Base-by-base conservation (phyloP, 2,329 filamentous ascomycete genomes). In the Penicillium sp. region DNA sequence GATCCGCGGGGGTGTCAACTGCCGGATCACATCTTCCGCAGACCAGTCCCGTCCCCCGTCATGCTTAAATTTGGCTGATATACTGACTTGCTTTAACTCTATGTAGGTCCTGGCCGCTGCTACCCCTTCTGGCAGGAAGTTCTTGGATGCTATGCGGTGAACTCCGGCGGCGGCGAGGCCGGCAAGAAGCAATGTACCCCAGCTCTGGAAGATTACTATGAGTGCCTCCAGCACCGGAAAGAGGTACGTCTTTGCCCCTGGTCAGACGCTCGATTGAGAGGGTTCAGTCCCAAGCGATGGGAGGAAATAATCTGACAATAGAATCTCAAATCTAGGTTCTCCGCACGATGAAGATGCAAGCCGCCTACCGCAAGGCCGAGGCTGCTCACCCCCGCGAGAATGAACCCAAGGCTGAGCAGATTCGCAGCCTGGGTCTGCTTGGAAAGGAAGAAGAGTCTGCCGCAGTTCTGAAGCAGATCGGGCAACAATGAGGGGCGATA, bases 71-170 rank as follows among this genome's bases (percentile, higher is more conserved):
- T 35, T 47, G 40, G 56, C 61, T 65, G 57, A 65, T 51, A 18
- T 37, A 47, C 28, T 50, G 35, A 37, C 35, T 37, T n/a, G 8
- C 18, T 50, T 35, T 42, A 46, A 37, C 50, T 40, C 42, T 46
- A 40, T 45, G 29, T 63, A 85, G 82, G 82, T 64, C 79, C 80
- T 57, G 79, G 77, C 62, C 87, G 91, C 72, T 98, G 93, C 83
- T 97, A 95, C 77, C 88, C 90, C 68, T 98, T 96, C 82, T 98
- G 93, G 93, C 93, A 98, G 76, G 93, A 98, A 74, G 84, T 97
- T 57, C 86, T 98, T 69, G 89, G 89, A 64, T 98, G 93, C 82
- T 98, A 98, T 72, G 89, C 96, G 51, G 84, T 95, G 67, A 97
- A 97, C 76, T 89, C 89, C 46, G 80, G 79, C 56, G 76, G 85